A percentile compares a stretch with the other conserved stretches of the same genome.
Conservation (phyloP, 2,329 filamentous ascomycete species). For the Ascochyta rabiei region DNA sequence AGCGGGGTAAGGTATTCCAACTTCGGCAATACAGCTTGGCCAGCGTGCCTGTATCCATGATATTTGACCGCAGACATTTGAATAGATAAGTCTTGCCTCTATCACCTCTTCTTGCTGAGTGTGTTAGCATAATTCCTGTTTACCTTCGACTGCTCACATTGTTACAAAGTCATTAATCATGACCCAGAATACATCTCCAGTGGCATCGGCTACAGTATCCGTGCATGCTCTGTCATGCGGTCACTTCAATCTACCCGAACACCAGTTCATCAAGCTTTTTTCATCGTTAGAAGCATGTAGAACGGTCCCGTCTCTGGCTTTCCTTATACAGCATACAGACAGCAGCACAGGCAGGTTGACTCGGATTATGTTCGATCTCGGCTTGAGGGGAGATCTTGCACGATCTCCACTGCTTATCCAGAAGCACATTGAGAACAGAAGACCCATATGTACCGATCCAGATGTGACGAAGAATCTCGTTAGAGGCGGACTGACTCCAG, state of each 20-base stretch:
- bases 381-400: slow-evolving; percentile 54
- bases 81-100: neutral
- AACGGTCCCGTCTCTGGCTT: slow-evolving; percentile 61
- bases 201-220: slow-evolving; percentile 34
- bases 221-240: slow-evolving; percentile 48
- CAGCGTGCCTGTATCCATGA: neutral
- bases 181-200: neutral
- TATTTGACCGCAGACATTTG: neutral
- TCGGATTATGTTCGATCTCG: slow-evolving; percentile 61
- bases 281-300: slow-evolving; percentile 52
- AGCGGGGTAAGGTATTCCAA: slow-evolving; percentile 13
- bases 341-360: slow-evolving; percentile 41
- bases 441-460: slow-evolving; percentile 51
- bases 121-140: neutral
- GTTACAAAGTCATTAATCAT: neutral
- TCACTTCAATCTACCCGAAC: slow-evolving; percentile 56
- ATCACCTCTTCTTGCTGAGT: neutral
- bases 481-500: slow-evolving; percentile 42
- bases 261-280: slow-evolving; percentile 55
- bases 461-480: slow-evolving; percentile 49
- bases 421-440: slow-evolving; percentile 54
- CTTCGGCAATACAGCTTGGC: slow-evolving; percentile 8
- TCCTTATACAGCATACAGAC: slow-evolving; percentile 57
- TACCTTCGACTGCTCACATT: too few relatives aligned
- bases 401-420: slow-evolving; percentile 55